A percentile compares a stretch with the other conserved stretches of the same genome.
phyloP scores from a whole-genome alignment of 305 asterid species.

The Petunia hybrid region DNA sequence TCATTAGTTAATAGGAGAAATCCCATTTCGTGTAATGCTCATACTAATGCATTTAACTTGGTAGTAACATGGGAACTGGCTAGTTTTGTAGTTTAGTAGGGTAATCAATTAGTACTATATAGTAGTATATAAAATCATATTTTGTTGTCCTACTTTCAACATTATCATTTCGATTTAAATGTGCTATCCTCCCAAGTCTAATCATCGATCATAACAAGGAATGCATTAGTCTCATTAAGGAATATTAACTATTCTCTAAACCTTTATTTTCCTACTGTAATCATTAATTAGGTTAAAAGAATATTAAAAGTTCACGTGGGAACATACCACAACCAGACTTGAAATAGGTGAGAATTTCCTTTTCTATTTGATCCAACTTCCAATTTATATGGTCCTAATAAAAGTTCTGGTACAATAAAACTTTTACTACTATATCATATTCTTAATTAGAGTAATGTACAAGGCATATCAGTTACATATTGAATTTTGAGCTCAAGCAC shows the following conservation, averaged over 20 bases:
- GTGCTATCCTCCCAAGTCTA: not conserved
- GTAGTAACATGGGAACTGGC: not conserved
- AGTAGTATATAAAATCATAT: not conserved
- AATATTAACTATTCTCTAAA: not conserved
- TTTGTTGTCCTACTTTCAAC: not conserved
- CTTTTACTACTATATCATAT: too few relatives aligned
- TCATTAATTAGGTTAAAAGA: not conserved
- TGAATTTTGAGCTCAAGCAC: too few relatives aligned
- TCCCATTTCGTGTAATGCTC: not conserved
- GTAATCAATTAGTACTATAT: not conserved
- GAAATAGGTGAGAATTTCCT: not conserved
- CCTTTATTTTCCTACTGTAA: not conserved
- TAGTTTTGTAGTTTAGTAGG: not conserved
- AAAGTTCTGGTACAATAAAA: too few relatives aligned
- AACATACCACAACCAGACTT: not conserved
- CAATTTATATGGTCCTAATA: too few relatives aligned
- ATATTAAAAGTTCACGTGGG: not conserved
- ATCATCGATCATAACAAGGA: not conserved
- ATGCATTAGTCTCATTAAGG: not conserved
- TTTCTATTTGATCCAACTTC: too few relatives aligned
- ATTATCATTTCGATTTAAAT: not conserved
- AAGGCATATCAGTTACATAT: too few relatives aligned
- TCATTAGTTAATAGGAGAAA: not conserved
- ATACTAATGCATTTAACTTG: not conserved
- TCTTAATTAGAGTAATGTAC: too few relatives aligned